Evolutionary conservation across 2,329 filamentous ascomycete species (phyloP), one percentile per base, ranked within the genome.

Genomic region (Colletotrichum chlorophyti): DNA sequence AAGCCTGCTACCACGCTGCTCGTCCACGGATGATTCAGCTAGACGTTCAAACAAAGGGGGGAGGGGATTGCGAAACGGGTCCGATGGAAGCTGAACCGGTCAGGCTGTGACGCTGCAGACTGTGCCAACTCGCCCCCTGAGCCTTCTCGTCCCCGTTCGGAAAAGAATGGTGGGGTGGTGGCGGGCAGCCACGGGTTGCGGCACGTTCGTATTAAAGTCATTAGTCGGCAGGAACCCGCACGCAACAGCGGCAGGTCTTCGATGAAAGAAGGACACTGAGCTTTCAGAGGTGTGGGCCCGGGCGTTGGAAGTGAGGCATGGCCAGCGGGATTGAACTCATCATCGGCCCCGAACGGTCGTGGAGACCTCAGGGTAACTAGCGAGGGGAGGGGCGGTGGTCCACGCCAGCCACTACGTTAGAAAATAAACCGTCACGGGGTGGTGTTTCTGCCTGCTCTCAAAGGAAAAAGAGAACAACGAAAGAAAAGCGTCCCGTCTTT

Each of bases 391-490:
- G 23, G 43, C 23, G 14, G 19, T 21, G 10, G 35, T 12, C 23
- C 48, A 49, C n/a, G n/a, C n/a, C n/a, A 49, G 42, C 42, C 50
- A 29, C 43, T 11, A 19, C 19, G 24, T 43, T 49, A 24, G 43
- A 35, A 24, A 41, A n/a, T n/a, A n/a, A 19, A 15, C 38, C 17
- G 23, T 38, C 24, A 11, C 17, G 17, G 24, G 29, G 19, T 38
- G 21, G n/a, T n/a, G n/a, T n/a, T n/a, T n/a, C 11, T 19, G 29
- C 17, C n/a, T 27, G n/a, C 5, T n/a, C 24, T 38, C 31, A 45
- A 43, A 43, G 32, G n/a, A n/a, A 45, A 17, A 3, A 26, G 26
- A 26, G 26, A 24, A 52, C 53, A 38, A 47, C 40, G 51, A 26
- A 31, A 48, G 24, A n/a, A 21, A 26, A 10, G 19, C 26, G 19